A percentile compares a stretch with the other conserved stretches of the same genome.
Evolutionary conservation across 176 grass and related monocot genomes (phyloP).

Genomic region (Miscanthus lutarioriparius): DNA sequence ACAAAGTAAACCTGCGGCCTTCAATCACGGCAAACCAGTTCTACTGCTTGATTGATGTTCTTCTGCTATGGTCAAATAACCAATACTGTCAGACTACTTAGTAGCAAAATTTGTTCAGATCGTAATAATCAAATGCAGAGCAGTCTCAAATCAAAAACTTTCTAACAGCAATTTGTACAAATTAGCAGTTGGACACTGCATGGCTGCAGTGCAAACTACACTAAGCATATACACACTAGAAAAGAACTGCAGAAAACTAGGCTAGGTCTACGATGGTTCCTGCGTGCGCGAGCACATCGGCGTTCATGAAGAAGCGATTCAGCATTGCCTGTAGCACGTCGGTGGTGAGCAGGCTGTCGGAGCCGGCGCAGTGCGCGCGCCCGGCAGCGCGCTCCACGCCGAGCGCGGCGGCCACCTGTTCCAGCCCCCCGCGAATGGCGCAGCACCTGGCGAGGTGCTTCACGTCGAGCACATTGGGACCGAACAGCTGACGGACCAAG

Average conservation of each 20-base stretch:
- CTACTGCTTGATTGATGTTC: not conserved
- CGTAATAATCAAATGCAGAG: not conserved
- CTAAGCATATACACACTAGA: no score
- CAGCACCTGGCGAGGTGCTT: slow-evolving; percentile 39
- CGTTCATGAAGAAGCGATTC: not conserved
- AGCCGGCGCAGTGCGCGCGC: slow-evolving; percentile 43
- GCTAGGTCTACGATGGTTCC: slow-evolving; percentile 35
- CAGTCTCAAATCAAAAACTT: not conserved
- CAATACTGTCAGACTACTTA: not conserved
- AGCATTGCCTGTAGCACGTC: slow-evolving; percentile 19
- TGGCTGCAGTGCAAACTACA: not conserved
- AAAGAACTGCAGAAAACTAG: not conserved
- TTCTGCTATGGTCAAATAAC: not conserved
- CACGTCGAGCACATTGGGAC: slow-evolving; percentile 33
- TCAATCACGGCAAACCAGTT: no score
- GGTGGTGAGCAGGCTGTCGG: slow-evolving; percentile 51
- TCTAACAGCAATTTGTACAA: not conserved
- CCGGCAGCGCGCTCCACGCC: slow-evolving; percentile 28
- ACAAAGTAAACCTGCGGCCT: no score
- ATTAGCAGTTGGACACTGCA: not conserved
- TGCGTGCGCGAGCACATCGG: not conserved
- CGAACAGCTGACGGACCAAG: not conserved
- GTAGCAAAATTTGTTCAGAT: not conserved
- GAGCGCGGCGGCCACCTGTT: slow-evolving; percentile 23
- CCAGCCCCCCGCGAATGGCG: slow-evolving; percentile 5